Conservation (phyloP, 2,329 filamentous ascomycete species). For the Aspergillus jensenii region DNA sequence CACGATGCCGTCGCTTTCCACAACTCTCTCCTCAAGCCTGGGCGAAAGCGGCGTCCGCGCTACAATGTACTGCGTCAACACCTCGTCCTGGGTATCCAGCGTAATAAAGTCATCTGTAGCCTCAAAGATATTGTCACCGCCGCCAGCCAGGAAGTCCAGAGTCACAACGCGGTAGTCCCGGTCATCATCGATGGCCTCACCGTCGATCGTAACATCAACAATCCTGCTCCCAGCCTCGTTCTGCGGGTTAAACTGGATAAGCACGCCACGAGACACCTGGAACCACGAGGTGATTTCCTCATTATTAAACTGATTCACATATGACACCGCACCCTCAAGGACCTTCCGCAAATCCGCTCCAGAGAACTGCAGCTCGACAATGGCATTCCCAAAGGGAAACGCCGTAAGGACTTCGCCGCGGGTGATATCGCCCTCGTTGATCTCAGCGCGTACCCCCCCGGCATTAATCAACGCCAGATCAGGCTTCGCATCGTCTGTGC, state of each 20-base stretch:
- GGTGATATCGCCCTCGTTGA: constrained; percentile 1
- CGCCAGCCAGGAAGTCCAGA: constrained; percentile 4
- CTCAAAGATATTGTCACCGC: constrained; percentile 5
- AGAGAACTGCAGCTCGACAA: neutral
- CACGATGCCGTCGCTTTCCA: neutral
- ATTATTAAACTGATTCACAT: constrained; percentile 5
- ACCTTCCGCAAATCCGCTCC: neutral
- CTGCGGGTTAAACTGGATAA: neutral
- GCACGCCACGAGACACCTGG: neutral
- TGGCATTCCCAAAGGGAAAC: constrained; percentile 7
- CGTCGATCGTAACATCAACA: neutral
- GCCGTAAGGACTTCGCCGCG: constrained; percentile 4
- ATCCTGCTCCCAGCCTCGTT: neutral
- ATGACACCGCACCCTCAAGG: constrained; percentile 1
- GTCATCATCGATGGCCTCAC: neutral
- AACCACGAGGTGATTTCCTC: constrained; percentile 1
- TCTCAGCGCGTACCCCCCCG: neutral
- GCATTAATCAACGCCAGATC: constrained; percentile 2
- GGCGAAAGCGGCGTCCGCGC: neutral
- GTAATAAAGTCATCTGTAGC: constrained; percentile 4
- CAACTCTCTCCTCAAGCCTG: constrained; percentile 1
- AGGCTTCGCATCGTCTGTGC: neutral
- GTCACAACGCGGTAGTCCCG: constrained; percentile 1
- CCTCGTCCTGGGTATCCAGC: constrained; percentile 4
- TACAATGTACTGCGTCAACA: neutral